These are phyloP conservation scores for Microdochium nivale DNA, from an alignment of 2,329 filamentous ascomycete genomes.

Conservation along the genomic window DNA sequence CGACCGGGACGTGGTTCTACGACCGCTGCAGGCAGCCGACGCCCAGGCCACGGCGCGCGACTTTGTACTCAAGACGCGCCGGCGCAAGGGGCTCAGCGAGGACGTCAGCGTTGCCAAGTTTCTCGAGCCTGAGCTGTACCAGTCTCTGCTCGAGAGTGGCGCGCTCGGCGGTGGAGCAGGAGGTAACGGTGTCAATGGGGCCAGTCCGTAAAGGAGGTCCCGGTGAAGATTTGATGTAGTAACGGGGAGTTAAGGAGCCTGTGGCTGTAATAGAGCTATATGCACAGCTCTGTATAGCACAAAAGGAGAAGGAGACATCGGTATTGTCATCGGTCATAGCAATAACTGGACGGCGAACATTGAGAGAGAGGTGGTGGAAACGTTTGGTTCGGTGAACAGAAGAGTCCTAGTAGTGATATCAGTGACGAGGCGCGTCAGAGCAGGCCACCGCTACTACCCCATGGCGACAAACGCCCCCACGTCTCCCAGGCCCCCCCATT, in stretches of 20 bases:
- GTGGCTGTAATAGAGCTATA: too few relatives aligned
- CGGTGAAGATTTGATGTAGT: not conserved
- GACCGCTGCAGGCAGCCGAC: conserved; percentile 78
- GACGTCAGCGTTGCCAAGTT: conserved; percentile 96
- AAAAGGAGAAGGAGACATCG: too few relatives aligned
- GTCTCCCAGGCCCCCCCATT: too few relatives aligned
- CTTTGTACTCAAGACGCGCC: conserved; percentile 91
- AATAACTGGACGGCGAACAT: too few relatives aligned
- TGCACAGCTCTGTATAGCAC: too few relatives aligned
- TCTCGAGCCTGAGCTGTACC: conserved; percentile 88
- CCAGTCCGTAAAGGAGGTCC: not conserved
- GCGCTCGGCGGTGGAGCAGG: conserved; percentile 51
- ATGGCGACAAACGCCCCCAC: too few relatives aligned
- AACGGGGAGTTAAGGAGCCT: not conserved
- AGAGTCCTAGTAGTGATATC: too few relatives aligned
- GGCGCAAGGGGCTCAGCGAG: conserved; percentile 89
- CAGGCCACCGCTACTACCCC: too few relatives aligned
- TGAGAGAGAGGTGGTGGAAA: too few relatives aligned
- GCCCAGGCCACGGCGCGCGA: conserved; percentile 88
- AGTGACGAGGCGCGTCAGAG: too few relatives aligned
- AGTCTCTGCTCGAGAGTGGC: conserved; percentile 79
- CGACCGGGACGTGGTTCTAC: conserved; percentile 73
- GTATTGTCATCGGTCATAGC: too few relatives aligned
- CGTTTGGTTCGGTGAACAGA: too few relatives aligned
- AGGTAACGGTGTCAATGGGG: not conserved